A percentile compares a stretch with the other conserved stretches of the same genome.
Evolutionary conservation across 1,284 basidiomycete species (phyloP).

Genomic region (Naganishia albida): DNA sequence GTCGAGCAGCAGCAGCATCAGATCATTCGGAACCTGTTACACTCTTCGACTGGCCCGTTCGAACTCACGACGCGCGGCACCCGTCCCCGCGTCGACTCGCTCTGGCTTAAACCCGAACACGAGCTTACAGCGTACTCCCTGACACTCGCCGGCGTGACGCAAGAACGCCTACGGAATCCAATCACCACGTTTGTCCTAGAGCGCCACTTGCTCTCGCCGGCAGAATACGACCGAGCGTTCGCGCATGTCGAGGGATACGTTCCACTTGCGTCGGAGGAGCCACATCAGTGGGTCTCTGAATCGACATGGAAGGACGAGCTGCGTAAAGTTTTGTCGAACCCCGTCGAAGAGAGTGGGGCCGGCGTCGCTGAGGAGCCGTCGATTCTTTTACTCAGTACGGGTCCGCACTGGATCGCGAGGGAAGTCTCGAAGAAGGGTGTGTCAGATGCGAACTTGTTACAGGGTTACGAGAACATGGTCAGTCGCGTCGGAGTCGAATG

Average conservation of each 20-base stretch:
- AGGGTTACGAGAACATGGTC: slow-evolving; percentile 24
- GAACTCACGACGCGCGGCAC: not conserved
- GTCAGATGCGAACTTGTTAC: slow-evolving; percentile 14
- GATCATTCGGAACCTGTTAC: slow-evolving; percentile 12
- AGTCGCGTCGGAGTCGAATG: not conserved
- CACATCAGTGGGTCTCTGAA: slow-evolving; percentile 23
- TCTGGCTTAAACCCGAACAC: slow-evolving; percentile 22
- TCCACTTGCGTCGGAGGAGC: slow-evolving; percentile 8
- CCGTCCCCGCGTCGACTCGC: slow-evolving; percentile 19
- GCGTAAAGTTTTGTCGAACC: slow-evolving; percentile 1
- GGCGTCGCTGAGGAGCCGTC: slow-evolving; percentile 15
- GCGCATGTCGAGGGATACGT: slow-evolving; percentile 10
- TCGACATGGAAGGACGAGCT: slow-evolving; percentile 20
- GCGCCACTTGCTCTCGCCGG: slow-evolving; percentile 15
- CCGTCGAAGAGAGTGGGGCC: not conserved
- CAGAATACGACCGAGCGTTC: slow-evolving; percentile 25
- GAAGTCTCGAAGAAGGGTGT: slow-evolving; percentile 8
- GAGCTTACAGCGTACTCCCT: slow-evolving; percentile 10
- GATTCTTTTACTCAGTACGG: slow-evolving; percentile 22
- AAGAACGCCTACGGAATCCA: slow-evolving; percentile 7
- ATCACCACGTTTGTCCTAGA: slow-evolving; percentile 26
- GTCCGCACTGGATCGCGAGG: slow-evolving; percentile 26
- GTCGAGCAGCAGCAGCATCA: slow-evolving; percentile 22
- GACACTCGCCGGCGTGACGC: slow-evolving; percentile 9
- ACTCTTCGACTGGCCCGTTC: not conserved